phyloP scores from a whole-genome alignment of 78 protist genomes.

The Dictyostelium purpureum region DNA sequence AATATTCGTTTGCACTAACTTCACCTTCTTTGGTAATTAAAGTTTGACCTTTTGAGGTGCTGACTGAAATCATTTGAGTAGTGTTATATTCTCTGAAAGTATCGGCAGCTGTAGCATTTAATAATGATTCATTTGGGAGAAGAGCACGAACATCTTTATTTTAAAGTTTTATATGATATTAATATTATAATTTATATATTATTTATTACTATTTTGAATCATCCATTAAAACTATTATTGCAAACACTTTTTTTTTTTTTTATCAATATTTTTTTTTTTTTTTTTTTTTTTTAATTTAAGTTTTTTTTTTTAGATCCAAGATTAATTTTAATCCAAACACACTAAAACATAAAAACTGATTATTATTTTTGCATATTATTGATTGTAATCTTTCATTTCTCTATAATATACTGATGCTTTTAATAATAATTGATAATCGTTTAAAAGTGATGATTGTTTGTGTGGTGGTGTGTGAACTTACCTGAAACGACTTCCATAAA shows the following conservation, averaged over 20 bases:
- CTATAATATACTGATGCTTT: neutral
- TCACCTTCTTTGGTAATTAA: constrained; percentile 79
- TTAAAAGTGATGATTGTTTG: neutral
- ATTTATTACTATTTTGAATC: neutral
- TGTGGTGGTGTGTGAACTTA: constrained; percentile 17
- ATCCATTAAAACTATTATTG: neutral
- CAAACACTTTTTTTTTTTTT: neutral
- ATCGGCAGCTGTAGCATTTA: constrained; percentile 72
- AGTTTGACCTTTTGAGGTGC: constrained; percentile 56
- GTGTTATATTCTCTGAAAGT: constrained; percentile 82
- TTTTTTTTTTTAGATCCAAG: no score
- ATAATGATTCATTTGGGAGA: constrained; percentile 72
- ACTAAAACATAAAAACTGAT: no score
- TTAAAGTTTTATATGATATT: neutral
- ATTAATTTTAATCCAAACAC: neutral
- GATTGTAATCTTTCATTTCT: no score
- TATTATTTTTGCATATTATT: no score
- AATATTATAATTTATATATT: neutral
- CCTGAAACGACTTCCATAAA: constrained; percentile 86
- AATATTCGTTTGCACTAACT: constrained; percentile 62
- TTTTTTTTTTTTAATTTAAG: no score
- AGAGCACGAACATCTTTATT: constrained; percentile 79
- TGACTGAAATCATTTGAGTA: constrained; percentile 69
- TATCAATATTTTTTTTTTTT: neutral
- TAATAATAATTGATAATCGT: no score